Base-by-base conservation (phyloP, 805 yeast genomes). In the Starmerella sp. region DNA sequence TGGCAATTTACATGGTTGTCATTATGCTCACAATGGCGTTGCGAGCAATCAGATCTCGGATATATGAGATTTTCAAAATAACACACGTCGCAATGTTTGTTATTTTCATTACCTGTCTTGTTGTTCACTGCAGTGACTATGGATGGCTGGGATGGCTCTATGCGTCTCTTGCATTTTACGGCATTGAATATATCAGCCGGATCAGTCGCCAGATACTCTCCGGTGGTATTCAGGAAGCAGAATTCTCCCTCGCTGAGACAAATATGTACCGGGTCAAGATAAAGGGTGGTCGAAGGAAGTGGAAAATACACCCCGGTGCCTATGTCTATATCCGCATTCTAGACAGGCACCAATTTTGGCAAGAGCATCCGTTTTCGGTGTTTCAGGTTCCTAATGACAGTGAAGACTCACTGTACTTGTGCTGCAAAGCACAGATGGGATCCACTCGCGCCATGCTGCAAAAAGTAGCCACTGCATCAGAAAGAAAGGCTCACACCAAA, bases 321-420 rank as follows among this genome's bases (percentile, higher is more conserved):
- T 80, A 70, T 65, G 80, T 76, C 1, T 84, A 73, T 64, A 67
- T 86, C 37, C 75, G 81, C 65, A 72, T 82, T 50, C 60, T 82
- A 54, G 72, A 78, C 51, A 72, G 75, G 29, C 65, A 70, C 6
- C 70, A 75, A 38, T 79, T 82, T 66, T 83, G 84, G 83, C 87
- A 84, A 64, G 77, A 83, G 5, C 89, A 84, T 65, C 91, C 91
- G 2, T 84, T 85, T 67, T 81, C 89, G 5, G 55, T 67, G 4
- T 65, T 61, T 52, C 64, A 60, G 35, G 52, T 51, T 67, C 73
- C 44, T 69, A 74, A 45, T 54, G 61, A 51, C 62, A 73, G 1
- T 65, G 65, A 11, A 65, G 69, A 28, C 68, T 72, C 50, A 67
- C 71, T 75, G 56, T 75, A 76, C 22, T 72, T 81, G 48, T 70